A percentile compares a stretch with the other conserved stretches of the same genome.
phyloP scores from a whole-genome alignment of 306 rosid species.

The Boehmeria nivea region DNA sequence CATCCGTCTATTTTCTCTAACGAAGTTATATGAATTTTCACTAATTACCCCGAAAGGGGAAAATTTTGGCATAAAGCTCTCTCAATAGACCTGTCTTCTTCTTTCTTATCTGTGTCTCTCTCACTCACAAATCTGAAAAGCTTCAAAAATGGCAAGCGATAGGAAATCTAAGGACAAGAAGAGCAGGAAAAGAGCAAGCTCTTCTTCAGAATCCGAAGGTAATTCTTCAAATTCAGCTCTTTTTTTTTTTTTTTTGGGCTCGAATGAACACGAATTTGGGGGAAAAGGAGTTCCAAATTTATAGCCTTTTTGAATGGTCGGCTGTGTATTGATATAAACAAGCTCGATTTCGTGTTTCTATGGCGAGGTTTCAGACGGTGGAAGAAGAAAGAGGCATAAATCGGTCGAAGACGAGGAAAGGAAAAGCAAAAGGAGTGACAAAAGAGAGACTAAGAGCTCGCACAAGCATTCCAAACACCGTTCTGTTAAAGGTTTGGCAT shows the following conservation, averaged over 20 bases:
- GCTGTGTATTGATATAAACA: no score
- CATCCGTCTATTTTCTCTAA: no score
- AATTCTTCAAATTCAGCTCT: not conserved
- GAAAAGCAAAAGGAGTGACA: conserved; percentile 52
- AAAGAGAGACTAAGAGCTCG: conserved; percentile 54
- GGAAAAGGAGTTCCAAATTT: not conserved
- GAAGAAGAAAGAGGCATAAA: conserved; percentile 61
- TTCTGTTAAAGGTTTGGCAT: conserved; percentile 40
- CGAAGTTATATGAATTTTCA: no score
- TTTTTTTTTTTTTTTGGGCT: no score
- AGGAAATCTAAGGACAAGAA: conserved; percentile 52
- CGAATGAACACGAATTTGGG: not conserved
- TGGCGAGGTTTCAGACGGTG: conserved; percentile 41
- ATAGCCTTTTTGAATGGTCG: not conserved
- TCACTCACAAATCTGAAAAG: not conserved
- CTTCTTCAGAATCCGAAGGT: conserved; percentile 65
- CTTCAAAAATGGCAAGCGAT: conserved; percentile 67
- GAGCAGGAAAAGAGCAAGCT: conserved; percentile 32
- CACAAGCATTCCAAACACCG: conserved; percentile 52
- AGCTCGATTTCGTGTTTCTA: not conserved
- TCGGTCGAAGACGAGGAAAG: conserved; percentile 48
- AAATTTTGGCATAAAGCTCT: no score
- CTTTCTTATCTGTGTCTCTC: not conserved
- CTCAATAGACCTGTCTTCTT: no score
- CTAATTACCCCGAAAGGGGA: no score